Base-by-base conservation (phyloP, 306 rosid genomes). In the Cucurbita argyrosperma region DNA sequence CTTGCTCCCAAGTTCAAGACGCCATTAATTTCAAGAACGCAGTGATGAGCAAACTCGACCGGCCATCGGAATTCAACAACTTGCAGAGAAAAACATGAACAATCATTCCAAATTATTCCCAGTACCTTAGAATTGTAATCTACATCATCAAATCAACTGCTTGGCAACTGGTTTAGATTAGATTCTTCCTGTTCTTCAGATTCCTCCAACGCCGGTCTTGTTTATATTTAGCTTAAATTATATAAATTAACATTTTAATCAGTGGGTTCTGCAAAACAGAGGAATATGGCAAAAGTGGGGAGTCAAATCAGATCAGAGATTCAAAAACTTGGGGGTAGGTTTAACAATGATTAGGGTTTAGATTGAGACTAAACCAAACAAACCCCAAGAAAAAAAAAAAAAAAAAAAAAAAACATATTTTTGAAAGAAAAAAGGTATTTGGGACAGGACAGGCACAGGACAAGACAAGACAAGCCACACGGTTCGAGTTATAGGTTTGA, bases 1-100 rank as follows among this genome's bases (percentile, higher is more conserved):
- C 96, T 0, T 90, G 96, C 61, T 90, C 98, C 18, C 90, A 88
- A 69, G 88, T 75, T 45, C 92, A 85, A 67, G 96, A 92, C 80
- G 89, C 85, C 62, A 80, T 87, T 80, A 81, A 13, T 78, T 90
- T 90, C 88, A 92, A 90, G 85, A 92, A 90, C 76, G 88, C 89
- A 38, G 87, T 92, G 49, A 88, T 92, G 87, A 81, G 96, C 16
- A 90, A 85, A 84, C 84, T 92, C 51, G 88, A 84, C 2, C 81
- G 79, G 79, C 84, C 89, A 10, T 67, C 85, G 6, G 85, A 88
- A 65, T 75, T 78, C 69, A 76, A 54, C 26, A 74, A 71, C 62
- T 78, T 76, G 63, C 85, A 65, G 78, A 83, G 83, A 76, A 83
- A 82, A 74, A 15, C 16, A 15, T 74, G 66, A 79, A 64, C 43